Conservation (phyloP, 108 stramenopile genomes). For the Cyclotella distinguenda region DNA sequence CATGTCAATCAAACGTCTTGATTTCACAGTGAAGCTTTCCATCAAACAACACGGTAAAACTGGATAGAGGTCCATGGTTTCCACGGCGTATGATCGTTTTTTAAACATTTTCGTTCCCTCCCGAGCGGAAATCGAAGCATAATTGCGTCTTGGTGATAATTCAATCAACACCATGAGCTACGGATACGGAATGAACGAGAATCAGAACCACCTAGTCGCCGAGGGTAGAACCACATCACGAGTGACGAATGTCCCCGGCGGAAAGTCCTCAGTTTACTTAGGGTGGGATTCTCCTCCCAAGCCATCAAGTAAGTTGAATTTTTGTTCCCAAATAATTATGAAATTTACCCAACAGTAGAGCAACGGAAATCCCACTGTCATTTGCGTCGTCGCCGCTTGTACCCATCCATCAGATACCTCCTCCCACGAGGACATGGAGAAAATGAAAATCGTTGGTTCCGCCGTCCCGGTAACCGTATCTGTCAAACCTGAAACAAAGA, state of each 20-base stretch:
- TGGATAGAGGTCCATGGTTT: no score
- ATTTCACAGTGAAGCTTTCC: no score
- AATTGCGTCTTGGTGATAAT: no score
- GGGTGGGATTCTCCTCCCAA: slow-evolving; percentile 48
- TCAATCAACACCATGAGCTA: slow-evolving; percentile 1
- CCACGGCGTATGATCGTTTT: no score
- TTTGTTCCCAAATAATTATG: background rate
- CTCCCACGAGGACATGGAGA: slow-evolving; percentile 33
- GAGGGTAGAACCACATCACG: slow-evolving; percentile 61
- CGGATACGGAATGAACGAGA: slow-evolving; percentile 56
- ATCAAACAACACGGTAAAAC: no score
- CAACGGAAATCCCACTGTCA: background rate
- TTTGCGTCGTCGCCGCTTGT: background rate
- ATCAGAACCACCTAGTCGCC: slow-evolving; percentile 66
- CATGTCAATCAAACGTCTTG: no score
- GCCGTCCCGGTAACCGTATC: slow-evolving; percentile 21
- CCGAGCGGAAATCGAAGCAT: no score
- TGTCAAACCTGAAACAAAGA: slow-evolving; percentile 4
- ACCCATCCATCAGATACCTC: slow-evolving; percentile 11
- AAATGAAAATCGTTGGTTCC: slow-evolving; percentile 29
- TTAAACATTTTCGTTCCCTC: no score
- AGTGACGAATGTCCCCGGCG: slow-evolving; percentile 61
- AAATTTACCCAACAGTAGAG: no score
- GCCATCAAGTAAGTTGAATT: slow-evolving; percentile 15
- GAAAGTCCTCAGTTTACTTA: slow-evolving; percentile 50